Base-by-base conservation (phyloP, 1,139 yeast genomes). In the Hyphopichia burtonii region DNA sequence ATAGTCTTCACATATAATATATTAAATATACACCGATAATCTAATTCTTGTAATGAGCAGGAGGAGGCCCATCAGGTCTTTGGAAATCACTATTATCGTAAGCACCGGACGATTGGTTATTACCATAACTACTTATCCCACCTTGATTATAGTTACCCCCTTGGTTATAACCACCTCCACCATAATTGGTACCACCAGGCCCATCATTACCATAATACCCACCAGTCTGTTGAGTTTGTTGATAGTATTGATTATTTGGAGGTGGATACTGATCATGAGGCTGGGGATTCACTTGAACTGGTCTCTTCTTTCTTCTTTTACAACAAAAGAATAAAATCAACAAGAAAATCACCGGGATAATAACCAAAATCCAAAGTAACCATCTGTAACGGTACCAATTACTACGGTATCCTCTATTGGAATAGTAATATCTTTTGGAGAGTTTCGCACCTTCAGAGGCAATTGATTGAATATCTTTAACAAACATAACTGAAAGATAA, bases 21-120 rank as follows among this genome's bases (percentile, higher is more conserved):
- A 25, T 25, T 25, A 25, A 9, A 25, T 25, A 25, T 16, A 31
- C 12, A 31, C 7, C 5, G 16, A 14, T n/a, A 8, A 18, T n/a
- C 32, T 41, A 42, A 15, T 39, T 25, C 40, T 49, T 47, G 20
- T 39, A 36, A 22, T 54, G 56, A 7, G 59, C 51, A 11, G 59
- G 59, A 4, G 61, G 61, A 9, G 61, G 61, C 4, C 61, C 60
- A 1, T 44, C 49, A n/a, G 61, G 61, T 33, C 57, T 47, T 20
- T 45, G 42, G 31, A 48, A 54, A 8, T 45, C 51, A 3, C 36
- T 34, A 23, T 34, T 34, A 14, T 34, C 23, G 6, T 34, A 22
- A 34, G 36, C 36, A 11, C 20, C 28, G 3, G n/a, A 22, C 3
- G 9, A 6, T 15, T 34, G 15, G 20, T 20, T 20, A 5, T 34